Evolutionary conservation across 192 early-diverging fungal species (phyloP), one percentile per base, ranked within the genome.

Genomic region (Mycoemilia scoparia): DNA sequence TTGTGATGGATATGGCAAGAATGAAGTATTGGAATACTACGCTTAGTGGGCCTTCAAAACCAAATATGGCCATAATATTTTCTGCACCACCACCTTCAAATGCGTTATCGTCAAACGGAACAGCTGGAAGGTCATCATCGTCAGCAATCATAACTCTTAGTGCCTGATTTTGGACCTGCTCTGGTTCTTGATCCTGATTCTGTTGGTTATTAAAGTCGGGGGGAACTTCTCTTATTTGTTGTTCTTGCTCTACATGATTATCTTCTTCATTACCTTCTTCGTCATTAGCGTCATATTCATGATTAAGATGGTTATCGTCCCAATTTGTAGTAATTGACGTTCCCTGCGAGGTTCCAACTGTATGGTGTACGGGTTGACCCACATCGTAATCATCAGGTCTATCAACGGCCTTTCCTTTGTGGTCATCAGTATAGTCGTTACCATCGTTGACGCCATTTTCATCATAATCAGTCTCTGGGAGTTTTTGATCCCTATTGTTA

Each of bases 1-100:
- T 45, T 19, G 90, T 71, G 38, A 92, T 48, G 7, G 83, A 43
- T 5, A 78, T 34, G 24, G 89, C 82, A 14, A 90, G 64, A 5
- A 77, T 63, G 30, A 82, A 82, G 49, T 87, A 84, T 44, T 88
- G 82, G 7, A 78, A 28, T 0, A 92, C 46, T 36, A 78, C 65
- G 47, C 73, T 63, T n/a, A 79, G 39, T 9, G 87, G 80, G 0
- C 92, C 92, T 5, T 79, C 67, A 48, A 97, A 70, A 6, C 92
- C 92, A 32, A 95, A 66, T n/a, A 85, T 74, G 32, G 91, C 90
- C 21, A 92, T 43, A n/a, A 83, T 55, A 3, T 74, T 78, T 26
- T 82, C 77, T 5, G 74, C 54, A 13, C 68, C 77, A 20, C 79
- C 79, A 34, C 45, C 37, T 11, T 64, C 74, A 12, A 60, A 58